A percentile compares a stretch with the other conserved stretches of the same genome.
phyloP scores from a whole-genome alignment of 768 basidiomycete genomes.

The Chiua virens region DNA sequence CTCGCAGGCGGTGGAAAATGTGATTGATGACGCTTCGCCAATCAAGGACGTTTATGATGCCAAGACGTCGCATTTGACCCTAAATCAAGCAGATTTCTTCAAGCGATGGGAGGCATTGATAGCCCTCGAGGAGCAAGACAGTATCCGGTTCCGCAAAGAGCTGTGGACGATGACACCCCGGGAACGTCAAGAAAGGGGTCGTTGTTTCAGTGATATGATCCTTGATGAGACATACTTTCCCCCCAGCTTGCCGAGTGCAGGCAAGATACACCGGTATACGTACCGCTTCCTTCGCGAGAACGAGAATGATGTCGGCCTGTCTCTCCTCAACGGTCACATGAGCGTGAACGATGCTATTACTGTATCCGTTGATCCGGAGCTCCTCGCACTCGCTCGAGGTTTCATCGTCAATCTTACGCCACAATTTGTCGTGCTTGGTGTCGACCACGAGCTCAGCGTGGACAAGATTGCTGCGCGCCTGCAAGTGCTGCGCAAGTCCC shows the following conservation, averaged over 20 bases:
- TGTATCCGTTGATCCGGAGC: slow-evolving; percentile 81
- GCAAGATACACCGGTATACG: slow-evolving; percentile 74
- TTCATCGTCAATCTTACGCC: slow-evolving; percentile 75
- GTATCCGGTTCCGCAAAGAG: slow-evolving; percentile 82
- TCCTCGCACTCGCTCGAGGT: slow-evolving; percentile 83
- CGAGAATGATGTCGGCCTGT: slow-evolving; percentile 11
- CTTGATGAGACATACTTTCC: slow-evolving; percentile 47
- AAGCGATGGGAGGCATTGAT: slow-evolving; percentile 87
- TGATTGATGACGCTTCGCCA: slow-evolving; percentile 50
- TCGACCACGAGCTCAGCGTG: slow-evolving; percentile 75
- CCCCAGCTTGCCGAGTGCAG: slow-evolving; percentile 24
- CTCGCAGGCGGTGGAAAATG: slow-evolving; percentile 65
- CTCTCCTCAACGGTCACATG: slow-evolving; percentile 77
- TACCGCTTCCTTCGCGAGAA: slow-evolving; percentile 63
- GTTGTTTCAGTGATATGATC: slow-evolving; percentile 84
- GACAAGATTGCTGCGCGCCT: slow-evolving; percentile 45
- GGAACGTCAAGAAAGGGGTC: slow-evolving; percentile 77
- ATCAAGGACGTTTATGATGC: slow-evolving; percentile 69
- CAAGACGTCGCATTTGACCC: slow-evolving; percentile 80
- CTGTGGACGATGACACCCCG: slow-evolving; percentile 88
- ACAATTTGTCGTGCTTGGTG: slow-evolving; percentile 65
- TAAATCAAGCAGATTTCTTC: slow-evolving; percentile 73
- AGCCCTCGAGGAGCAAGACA: slow-evolving; percentile 83
- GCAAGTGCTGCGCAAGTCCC: slow-evolving; percentile 19
- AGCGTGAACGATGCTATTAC: slow-evolving; percentile 79